phyloP scores from a whole-genome alignment of 192 early-diverging fungal species.

The Polychytrium aggregatum region DNA sequence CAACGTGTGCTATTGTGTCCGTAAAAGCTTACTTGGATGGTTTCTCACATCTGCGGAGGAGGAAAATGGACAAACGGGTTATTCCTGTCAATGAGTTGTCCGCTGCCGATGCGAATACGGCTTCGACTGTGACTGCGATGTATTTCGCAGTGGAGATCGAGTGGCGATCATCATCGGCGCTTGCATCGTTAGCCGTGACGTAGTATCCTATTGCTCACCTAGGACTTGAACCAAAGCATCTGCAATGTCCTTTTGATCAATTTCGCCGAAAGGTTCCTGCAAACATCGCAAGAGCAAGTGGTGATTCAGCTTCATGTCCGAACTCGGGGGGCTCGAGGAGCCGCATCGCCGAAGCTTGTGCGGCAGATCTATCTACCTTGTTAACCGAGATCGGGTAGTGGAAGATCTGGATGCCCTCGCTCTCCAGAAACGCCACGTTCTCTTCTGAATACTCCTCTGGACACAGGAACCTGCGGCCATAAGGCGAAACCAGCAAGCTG shows the following conservation, averaged over 20 bases:
- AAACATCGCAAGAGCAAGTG: background rate
- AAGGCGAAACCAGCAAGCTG: background rate
- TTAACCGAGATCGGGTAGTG: constrained; percentile 89
- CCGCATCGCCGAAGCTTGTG: no score
- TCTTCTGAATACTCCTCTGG: constrained; percentile 84
- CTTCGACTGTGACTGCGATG: no score
- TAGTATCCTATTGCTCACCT: no score
- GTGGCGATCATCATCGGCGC: no score
- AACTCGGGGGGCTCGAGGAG: no score
- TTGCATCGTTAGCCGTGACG: no score
- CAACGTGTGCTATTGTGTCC: background rate
- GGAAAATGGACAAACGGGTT: no score
- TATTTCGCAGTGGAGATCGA: no score
- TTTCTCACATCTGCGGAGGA: constrained; percentile 23
- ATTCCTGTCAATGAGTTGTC: no score
- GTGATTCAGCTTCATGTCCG: background rate
- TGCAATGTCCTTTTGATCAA: constrained; percentile 34
- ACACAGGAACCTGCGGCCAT: constrained; percentile 60
- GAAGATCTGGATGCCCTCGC: constrained; percentile 68
- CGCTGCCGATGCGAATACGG: no score
- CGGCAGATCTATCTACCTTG: constrained; percentile 48
- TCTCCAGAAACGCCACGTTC: constrained; percentile 72
- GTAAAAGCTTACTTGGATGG: constrained; percentile 29
- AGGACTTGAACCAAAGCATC: constrained; percentile 27
- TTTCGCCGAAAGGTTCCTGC: constrained; percentile 38